Evolutionary conservation across 805 yeast species (phyloP), one percentile per base, ranked within the genome.

Genomic region (Ogataea henricii): DNA sequence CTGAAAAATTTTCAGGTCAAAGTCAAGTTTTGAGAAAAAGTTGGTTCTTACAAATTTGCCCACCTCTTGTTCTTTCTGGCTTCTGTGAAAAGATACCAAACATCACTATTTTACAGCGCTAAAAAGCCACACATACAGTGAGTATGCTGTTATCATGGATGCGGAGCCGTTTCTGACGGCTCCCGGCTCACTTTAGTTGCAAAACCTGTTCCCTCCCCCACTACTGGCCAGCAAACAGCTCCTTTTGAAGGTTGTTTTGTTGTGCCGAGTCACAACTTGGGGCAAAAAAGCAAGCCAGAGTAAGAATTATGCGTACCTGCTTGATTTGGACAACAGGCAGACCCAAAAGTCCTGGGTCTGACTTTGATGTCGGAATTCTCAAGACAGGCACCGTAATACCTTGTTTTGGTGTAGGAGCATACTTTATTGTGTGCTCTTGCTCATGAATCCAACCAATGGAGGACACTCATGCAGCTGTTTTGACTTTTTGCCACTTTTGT

Each of bases 401-500:
- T 49, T 32, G 42, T 30, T 49, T 30, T 49, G 54, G 63, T 48
- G 40, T 38, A 29, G 8, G 26, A 17, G 40, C 25, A 6, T 3
- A 39, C 23, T 25, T 7, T 14, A 9, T 8, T 17, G 27, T 18
- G 9, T 5, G 43, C 51, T 54, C 54, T 55, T 58, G 74, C 75
- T 69, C 77, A 69, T 73, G 77, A 74, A 58, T 73, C 76, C 76
- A 39, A 33, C 10, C 18, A 21, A 22, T 46, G 38, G 25, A 48
- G 77, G 78, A 74, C 71, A 73, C 78, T 73, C 77, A 70, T 73
- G 77, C 60, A 57, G 75, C 73, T 66, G 62, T 61, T 14, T 58
- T 70, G 48, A 63, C 55, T 56, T 66, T 66, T 43, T 60, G 57
- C 46, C 54, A 51, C 20, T 30, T 44, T 22, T 27, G 17, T 44